Percentiles rank a stretch among this genome's conserved stretches.
Evolutionary conservation across 306 rosid genomes (phyloP).

Genomic region (Trichosanthes truncata): DNA sequence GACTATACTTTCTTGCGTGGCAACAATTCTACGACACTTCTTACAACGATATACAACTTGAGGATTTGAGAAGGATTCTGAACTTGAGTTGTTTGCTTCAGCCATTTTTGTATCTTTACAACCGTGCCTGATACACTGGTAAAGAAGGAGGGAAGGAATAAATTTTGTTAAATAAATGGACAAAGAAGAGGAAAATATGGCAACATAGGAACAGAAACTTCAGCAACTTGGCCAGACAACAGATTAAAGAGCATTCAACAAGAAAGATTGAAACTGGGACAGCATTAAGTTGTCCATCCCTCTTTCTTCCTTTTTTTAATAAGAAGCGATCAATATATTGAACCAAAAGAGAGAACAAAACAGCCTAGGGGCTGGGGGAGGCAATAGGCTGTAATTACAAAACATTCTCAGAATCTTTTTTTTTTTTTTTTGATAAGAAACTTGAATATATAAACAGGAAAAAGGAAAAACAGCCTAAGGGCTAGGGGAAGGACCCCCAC

Average conservation of each 20-base stretch:
- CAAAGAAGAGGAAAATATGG: background rate
- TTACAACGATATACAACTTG: constrained; percentile 57
- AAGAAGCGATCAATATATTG: too few species aligned
- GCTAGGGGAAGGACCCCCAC: too few species aligned
- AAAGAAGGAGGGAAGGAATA: background rate
- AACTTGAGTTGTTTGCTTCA: constrained; percentile 28
- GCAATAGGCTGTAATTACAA: too few species aligned
- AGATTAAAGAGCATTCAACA: background rate
- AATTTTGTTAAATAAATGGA: background rate
- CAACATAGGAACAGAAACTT: background rate
- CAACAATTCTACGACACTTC: constrained; percentile 75
- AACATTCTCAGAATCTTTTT: background rate
- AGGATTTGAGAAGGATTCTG: constrained; percentile 27
- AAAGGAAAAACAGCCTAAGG: too few species aligned
- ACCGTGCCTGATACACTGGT: background rate
- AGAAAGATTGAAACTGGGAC: background rate
- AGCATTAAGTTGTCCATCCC: background rate
- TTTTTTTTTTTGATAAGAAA: too few species aligned
- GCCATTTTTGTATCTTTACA: constrained; percentile 19
- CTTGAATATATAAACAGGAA: too few species aligned
- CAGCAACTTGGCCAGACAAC: background rate
- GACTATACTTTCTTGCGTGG: constrained; percentile 52
- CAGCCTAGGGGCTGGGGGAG: too few species aligned
- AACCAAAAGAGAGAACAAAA: too few species aligned
- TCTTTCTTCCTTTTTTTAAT: background rate